Base-by-base conservation (phyloP, 2,329 filamentous ascomycete genomes). In the Fusarium aywerte region DNA sequence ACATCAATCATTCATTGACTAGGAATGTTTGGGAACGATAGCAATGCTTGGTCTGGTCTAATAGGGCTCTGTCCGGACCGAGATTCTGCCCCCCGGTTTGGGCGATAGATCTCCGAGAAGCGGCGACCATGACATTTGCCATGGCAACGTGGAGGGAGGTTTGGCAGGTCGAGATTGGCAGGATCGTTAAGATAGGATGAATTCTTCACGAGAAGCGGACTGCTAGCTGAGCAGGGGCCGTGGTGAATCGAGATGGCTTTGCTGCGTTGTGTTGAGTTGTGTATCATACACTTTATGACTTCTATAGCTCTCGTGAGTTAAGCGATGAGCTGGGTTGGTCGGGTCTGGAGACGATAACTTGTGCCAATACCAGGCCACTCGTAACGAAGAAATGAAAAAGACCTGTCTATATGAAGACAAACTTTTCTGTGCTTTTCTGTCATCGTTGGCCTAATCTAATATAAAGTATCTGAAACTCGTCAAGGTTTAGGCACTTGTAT, bases 211-310 rank as follows among this genome's bases (percentile, higher is more conserved):
- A 43, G 21, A 56, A 45, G 39, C 50, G 59, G 55, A 8, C 58
- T 70, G 66, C 58, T 62, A 62, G 52, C 21, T 50, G 47, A 61
- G 39, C 42, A 61, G 59, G 27, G 23, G 29, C 53, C 43, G 53
- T 35, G 31, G 33, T 23, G 47, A 44, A 57, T 23, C 38, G 27
- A 58, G 38, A 40, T 35, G 58, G 27, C 25, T 62, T 57, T 39
- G 50, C 21, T 42, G 12, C n/a, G 58, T 35, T 23, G 29, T 45
- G 33, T 32, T 56, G 39, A 50, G 64, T 62, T 47, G 55, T 71
- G 58, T 73, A 71, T 65, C 61, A 70, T 70, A 73, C 59, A 65
- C 57, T 68, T 62, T 65, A 65, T 67, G 60, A 58, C 52, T 72
- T 53, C 48, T 58, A 51, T 31, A 27, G 58, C 48, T 42, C 58